Evolutionary conservation across 164 flowering plant genomes (phyloP).

Genomic region (Kingdonia uniflora): DNA sequence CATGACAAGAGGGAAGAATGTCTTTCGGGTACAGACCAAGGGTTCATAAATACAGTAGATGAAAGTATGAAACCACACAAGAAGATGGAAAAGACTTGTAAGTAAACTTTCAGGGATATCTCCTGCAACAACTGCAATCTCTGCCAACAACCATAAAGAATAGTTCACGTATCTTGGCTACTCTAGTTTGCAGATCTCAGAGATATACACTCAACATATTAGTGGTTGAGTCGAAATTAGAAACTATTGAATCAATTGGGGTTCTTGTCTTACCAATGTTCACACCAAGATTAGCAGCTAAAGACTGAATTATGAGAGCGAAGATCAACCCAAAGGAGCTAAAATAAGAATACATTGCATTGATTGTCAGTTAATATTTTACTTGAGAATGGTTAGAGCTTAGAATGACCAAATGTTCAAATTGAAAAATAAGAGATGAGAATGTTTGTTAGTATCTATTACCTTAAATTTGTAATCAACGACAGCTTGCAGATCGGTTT

Average conservation of each 20-base stretch:
- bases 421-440: background rate
- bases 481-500: slow-evolving; percentile 88
- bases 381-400: no score
- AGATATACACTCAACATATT: slow-evolving; percentile 8
- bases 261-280: slow-evolving; percentile 38
- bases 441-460: background rate
- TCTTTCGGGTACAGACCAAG: no score
- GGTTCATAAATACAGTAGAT: no score
- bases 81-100: slow-evolving; percentile 52
- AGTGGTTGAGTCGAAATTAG: background rate
- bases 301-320: slow-evolving; percentile 77
- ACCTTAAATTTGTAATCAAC: slow-evolving; percentile 89
- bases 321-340: slow-evolving; percentile 77
- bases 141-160: slow-evolving; percentile 78
- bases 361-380: no score
- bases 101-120: slow-evolving; percentile 82
- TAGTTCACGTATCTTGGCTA: slow-evolving; percentile 47
- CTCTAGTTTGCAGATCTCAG: slow-evolving; percentile 60
- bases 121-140: slow-evolving; percentile 72
- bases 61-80: slow-evolving; percentile 87
- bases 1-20: no score
- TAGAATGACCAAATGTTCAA: no score
- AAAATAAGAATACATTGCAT: slow-evolving; percentile 12
- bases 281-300: slow-evolving; percentile 89
- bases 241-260: background rate